phyloP scores from a whole-genome alignment of 192 early-diverging fungal genomes.

The Coemansia sp. region DNA sequence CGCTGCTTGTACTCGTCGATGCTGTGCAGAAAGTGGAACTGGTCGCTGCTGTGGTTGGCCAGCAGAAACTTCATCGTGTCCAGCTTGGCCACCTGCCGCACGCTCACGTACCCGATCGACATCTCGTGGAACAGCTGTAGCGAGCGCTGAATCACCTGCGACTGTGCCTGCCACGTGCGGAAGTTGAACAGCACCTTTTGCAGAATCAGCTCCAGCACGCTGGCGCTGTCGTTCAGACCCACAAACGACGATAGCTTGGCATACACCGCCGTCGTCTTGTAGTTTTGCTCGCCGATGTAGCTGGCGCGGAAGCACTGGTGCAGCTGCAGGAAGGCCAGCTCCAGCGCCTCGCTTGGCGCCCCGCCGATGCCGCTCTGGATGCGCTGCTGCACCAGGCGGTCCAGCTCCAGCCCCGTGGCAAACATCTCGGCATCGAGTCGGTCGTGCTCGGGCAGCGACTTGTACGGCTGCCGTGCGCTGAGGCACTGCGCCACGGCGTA shows the following conservation, averaged over 20 bases:
- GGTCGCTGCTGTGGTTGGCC: conserved; percentile 65
- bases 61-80: conserved; percentile 67
- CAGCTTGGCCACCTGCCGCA: conserved; percentile 73
- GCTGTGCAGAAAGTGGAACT: conserved; percentile 67
- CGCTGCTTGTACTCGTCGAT: conserved; percentile 60
- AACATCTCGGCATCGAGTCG: conserved; percentile 71
- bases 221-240: conserved; percentile 60
- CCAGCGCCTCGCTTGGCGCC: conserved; percentile 60
- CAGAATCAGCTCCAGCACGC: conserved; percentile 33
- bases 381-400: conserved; percentile 63
- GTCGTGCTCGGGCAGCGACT: conserved; percentile 78
- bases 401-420: conserved; percentile 63
- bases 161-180: conserved; percentile 55
- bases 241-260: conserved; percentile 59
- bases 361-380: conserved; percentile 51
- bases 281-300: conserved; percentile 72
- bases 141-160: conserved; percentile 58
- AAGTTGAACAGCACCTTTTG: conserved; percentile 58
- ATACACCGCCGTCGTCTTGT: conserved; percentile 63
- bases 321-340: conserved; percentile 77
- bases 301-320: conserved; percentile 73
- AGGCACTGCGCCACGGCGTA: conserved; percentile 70
- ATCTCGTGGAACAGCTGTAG: conserved; percentile 76
- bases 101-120: conserved; percentile 69
- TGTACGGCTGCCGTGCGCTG: conserved; percentile 68